These are phyloP conservation scores for Colletotrichum somersetense DNA, from an alignment of 2,329 filamentous ascomycete species.

Conservation along the genomic window DNA sequence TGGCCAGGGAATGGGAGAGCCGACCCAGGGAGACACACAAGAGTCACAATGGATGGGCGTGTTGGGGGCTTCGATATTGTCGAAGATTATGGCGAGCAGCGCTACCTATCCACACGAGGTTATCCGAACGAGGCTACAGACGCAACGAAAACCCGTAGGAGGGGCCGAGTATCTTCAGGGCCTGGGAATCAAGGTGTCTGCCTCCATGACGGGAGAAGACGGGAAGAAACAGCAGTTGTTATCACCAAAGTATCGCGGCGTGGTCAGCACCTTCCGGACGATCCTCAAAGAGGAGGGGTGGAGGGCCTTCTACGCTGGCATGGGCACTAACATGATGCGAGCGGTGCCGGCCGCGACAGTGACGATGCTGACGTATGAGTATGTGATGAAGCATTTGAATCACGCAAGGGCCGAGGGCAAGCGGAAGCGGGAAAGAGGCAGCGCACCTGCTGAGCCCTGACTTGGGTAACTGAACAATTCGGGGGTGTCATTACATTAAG, in stretches of 20 bases:
- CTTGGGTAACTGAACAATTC: conserved; percentile 19
- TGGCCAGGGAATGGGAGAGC: conserved; percentile 86
- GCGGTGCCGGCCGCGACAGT: conserved; percentile 96
- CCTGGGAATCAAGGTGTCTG: conserved; percentile 56
- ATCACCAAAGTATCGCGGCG: conserved; percentile 77
- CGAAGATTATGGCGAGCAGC: conserved; percentile 93
- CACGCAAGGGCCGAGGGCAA: conserved; percentile 56
- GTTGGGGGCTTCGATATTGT: conserved; percentile 88
- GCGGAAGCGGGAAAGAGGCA: conserved; percentile 47
- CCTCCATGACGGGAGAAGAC: conserved; percentile 59
- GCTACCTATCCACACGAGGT: conserved; percentile 98
- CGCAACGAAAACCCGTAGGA: conserved; percentile 81
- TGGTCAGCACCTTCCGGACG: conserved; percentile 83
- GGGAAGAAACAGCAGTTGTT: conserved; percentile 48
- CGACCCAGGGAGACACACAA: conserved; percentile 63
- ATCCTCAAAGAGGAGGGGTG: conserved; percentile 94
- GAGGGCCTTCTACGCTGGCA: conserved; percentile 95
- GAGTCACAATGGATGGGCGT: conserved; percentile 86
- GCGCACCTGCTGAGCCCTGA: conserved; percentile 32
- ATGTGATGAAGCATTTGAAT: conserved; percentile 69
- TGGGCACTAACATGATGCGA: conserved; percentile 97
- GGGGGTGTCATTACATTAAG: conserved; percentile 43
- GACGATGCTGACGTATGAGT: conserved; percentile 98
- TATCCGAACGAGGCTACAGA: conserved; percentile 91
- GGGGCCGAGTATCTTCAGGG: conserved; percentile 66